These are phyloP conservation scores for Fusarium solani-melongenae DNA, from an alignment of 2,329 filamentous ascomycete species.

Conservation along the genomic window DNA sequence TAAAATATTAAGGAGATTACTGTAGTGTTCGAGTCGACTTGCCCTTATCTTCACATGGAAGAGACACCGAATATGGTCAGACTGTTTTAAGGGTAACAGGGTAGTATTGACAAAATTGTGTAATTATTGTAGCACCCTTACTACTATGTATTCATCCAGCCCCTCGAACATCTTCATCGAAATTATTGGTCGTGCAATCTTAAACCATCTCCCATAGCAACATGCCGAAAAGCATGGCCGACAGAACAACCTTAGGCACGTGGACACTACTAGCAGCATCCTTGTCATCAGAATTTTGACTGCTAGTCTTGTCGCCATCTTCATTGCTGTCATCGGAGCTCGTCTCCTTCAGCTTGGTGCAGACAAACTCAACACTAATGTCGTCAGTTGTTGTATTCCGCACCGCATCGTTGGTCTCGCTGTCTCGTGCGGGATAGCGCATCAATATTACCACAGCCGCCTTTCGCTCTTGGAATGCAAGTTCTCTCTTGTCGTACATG, in stretches of 20 bases:
- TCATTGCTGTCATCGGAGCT: not conserved
- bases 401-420: not conserved
- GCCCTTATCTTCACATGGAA: not conserved
- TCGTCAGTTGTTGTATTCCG: not conserved
- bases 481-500: not conserved
- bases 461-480: not conserved
- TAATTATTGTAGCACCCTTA: not conserved
- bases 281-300: not conserved
- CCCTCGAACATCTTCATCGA: accelerated
- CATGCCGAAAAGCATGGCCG: not conserved
- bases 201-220: not conserved
- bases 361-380: not conserved
- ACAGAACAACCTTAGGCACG: not conserved
- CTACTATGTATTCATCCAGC: not conserved
- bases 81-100: not conserved
- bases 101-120: not conserved
- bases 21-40: no score
- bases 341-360: not conserved
- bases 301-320: not conserved
- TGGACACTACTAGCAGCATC: not conserved
- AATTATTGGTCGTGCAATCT: not conserved
- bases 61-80: not conserved
- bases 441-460: not conserved
- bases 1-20: no score
- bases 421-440: not conserved